phyloP scores from a whole-genome alignment of 495 filamentous ascomycete species.

The Apodospora peruviana region DNA sequence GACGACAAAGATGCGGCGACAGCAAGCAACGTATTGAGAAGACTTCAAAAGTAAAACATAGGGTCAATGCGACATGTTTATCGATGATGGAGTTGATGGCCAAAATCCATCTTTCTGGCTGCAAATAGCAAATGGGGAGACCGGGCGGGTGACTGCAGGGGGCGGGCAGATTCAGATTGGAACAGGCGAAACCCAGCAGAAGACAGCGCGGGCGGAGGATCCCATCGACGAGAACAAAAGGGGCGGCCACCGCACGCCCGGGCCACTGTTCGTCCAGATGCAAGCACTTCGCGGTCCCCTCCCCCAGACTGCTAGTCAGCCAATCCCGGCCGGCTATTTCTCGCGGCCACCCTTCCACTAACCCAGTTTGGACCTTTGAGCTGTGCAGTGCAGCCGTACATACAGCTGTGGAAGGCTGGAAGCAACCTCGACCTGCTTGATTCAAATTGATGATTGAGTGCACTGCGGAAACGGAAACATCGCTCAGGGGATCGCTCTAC shows the following conservation, averaged over 20 bases:
- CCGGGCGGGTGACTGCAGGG: not conserved
- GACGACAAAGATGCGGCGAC: not conserved
- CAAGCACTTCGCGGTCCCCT: slow-evolving; percentile 5
- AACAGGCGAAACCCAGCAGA: not conserved
- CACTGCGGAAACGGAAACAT: not conserved
- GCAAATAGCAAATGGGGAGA: not conserved
- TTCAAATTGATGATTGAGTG: not conserved
- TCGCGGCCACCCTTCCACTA: not conserved
- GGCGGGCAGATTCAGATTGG: not conserved
- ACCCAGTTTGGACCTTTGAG: slow-evolving; percentile 1
- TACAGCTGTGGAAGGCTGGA: too few relatives aligned
- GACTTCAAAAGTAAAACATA: not conserved
- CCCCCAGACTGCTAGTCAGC: slow-evolving; percentile 5
- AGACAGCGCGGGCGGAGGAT: too few relatives aligned
- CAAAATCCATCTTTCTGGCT: not conserved
- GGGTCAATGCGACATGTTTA: not conserved
- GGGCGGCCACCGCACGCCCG: not conserved
- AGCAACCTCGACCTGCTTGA: not conserved
- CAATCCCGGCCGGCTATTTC: slow-evolving; percentile 10
- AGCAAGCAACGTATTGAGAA: not conserved
- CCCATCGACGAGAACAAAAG: not conserved
- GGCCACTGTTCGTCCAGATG: not conserved
- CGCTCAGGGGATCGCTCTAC: not conserved
- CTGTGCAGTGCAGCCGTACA: not conserved
- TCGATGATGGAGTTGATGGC: not conserved